phyloP scores from a whole-genome alignment of 257 asterid species.

The Nicotiana undulata region DNA sequence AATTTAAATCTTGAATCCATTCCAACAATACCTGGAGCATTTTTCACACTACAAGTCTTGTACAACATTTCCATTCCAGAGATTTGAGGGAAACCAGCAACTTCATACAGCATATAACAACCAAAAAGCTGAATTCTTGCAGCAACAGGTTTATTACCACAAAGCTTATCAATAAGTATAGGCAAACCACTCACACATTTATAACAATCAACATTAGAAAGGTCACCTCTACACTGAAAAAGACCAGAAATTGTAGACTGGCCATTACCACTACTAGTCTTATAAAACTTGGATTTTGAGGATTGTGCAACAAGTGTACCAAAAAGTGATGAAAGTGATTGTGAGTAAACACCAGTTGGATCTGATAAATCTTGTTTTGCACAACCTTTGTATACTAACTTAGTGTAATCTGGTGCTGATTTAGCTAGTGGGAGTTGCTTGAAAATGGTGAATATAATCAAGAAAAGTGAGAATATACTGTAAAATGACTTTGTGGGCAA shows the following conservation, averaged over 20 bases:
- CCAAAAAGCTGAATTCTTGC: slow-evolving; percentile 83
- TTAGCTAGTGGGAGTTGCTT: slow-evolving; percentile 36
- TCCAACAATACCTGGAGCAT: slow-evolving; percentile 41
- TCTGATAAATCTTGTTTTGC: slow-evolving; percentile 77
- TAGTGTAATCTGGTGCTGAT: slow-evolving; percentile 60
- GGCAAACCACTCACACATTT: slow-evolving; percentile 77
- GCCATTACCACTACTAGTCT: slow-evolving; percentile 58
- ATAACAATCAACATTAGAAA: slow-evolving; percentile 81
- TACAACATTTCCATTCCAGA: slow-evolving; percentile 86
- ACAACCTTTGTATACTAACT: slow-evolving; percentile 87
- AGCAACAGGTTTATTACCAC: slow-evolving; percentile 55
- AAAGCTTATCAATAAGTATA: slow-evolving; percentile 72
- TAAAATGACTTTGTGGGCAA: slow-evolving; percentile 14
- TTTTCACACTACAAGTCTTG: slow-evolving; percentile 67
- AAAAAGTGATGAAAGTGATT: slow-evolving; percentile 71
- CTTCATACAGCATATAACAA: slow-evolving; percentile 84
- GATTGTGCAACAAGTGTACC: slow-evolving; percentile 87
- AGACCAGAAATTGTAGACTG: slow-evolving; percentile 71
- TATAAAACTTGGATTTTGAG: slow-evolving; percentile 69
- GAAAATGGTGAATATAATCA: slow-evolving; percentile 26
- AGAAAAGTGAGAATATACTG: slow-evolving; percentile 21
- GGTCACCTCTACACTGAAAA: slow-evolving; percentile 87
- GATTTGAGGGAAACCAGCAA: slow-evolving; percentile 65
- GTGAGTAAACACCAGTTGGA: slow-evolving; percentile 83
- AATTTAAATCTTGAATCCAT: not conserved